Evolutionary conservation across 768 basidiomycete species (phyloP).

Genomic region (Tremella fuciformis): DNA sequence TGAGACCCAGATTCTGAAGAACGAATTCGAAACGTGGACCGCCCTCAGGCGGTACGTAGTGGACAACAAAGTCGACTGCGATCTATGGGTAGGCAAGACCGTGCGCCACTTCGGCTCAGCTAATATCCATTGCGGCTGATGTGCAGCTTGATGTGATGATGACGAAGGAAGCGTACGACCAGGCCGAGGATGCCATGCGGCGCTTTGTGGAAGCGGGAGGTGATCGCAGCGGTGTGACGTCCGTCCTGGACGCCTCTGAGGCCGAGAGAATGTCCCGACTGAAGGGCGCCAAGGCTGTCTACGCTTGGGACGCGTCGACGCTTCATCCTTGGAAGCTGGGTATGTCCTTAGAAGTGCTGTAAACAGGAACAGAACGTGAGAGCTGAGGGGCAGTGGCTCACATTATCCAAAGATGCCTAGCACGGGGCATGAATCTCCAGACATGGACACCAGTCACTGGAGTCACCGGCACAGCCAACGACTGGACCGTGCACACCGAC

Average conservation of each 20-base stretch:
- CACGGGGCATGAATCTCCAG: conserved; percentile 31
- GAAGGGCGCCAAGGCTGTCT: conserved; percentile 15
- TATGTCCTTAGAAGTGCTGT: no score
- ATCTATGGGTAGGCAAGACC: conserved; percentile 41
- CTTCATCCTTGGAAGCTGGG: conserved; percentile 23
- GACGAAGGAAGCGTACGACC: conserved; percentile 32
- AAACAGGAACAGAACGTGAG: background rate
- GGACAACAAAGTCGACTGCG: conserved; percentile 29
- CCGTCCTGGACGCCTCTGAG: conserved; percentile 33
- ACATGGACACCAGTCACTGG: conserved; percentile 20
- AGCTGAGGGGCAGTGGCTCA: conserved; percentile 18
- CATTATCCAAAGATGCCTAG: conserved; percentile 24
- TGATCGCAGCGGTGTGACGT: conserved; percentile 38
- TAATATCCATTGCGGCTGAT: background rate
- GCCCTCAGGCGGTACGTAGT: conserved; percentile 24
- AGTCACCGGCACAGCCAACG: conserved; percentile 14
- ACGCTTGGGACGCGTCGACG: conserved; percentile 6
- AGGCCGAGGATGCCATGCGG: conserved; percentile 22
- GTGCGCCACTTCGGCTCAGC: conserved; percentile 8
- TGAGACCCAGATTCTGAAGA: conserved; percentile 21
- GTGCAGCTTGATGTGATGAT: conserved; percentile 36
- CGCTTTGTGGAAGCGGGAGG: conserved; percentile 50
- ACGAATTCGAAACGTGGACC: conserved; percentile 35
- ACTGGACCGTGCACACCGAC: conserved; percentile 62
- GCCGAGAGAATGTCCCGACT: conserved; percentile 40